Conservation (phyloP, 257 asterid species). For the Fraxinus quadrangulata region DNA sequence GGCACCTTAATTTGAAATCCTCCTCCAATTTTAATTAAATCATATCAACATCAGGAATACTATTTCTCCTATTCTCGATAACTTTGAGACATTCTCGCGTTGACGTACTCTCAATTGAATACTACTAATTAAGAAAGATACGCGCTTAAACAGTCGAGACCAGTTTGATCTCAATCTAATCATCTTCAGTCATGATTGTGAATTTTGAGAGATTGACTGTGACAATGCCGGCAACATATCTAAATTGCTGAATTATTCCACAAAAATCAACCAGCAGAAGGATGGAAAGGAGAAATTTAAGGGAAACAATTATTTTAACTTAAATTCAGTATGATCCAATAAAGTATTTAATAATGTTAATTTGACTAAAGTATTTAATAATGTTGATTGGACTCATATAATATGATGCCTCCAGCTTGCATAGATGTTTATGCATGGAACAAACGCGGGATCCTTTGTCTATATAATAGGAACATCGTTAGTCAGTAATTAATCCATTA, state of each 20-base stretch:
- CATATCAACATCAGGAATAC: background rate
- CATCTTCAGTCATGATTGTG: too few species aligned
- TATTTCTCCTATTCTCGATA: background rate
- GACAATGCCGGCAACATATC: background rate
- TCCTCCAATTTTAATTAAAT: too few species aligned
- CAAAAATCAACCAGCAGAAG: too few species aligned
- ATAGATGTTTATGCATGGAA: background rate
- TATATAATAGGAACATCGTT: background rate
- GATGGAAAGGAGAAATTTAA: too few species aligned
- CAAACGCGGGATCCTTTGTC: constrained; percentile 3
- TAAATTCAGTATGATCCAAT: too few species aligned
- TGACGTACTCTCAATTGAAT: background rate
- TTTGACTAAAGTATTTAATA: background rate
- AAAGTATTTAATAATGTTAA: too few species aligned
- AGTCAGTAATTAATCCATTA: background rate
- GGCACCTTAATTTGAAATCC: background rate
- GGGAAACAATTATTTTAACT: too few species aligned
- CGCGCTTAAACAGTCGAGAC: background rate
- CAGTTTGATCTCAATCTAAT: background rate
- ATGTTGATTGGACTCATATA: background rate
- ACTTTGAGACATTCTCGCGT: background rate
- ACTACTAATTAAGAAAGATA: too few species aligned
- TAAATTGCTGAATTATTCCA: too few species aligned
- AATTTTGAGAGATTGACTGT: too few species aligned
- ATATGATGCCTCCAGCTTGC: constrained; percentile 7